Conservation (phyloP, 371 early-diverging fungal species). For the Dinochytrium kinnereticum region DNA sequence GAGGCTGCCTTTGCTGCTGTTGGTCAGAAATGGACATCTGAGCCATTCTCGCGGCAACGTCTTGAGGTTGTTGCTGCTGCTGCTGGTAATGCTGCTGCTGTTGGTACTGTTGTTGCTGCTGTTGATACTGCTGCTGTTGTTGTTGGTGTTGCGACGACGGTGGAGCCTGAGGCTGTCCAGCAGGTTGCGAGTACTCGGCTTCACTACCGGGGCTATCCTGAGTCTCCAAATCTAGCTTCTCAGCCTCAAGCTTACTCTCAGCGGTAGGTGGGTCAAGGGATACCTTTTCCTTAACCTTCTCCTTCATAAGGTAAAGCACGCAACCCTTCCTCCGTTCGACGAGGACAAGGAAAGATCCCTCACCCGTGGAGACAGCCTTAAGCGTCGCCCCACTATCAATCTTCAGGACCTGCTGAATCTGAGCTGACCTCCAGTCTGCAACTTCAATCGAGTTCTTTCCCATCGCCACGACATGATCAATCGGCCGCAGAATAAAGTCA, state of each 20-base stretch:
- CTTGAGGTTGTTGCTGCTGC: neutral
- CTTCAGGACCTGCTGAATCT: conserved; percentile 47
- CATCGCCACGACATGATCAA: conserved; percentile 52
- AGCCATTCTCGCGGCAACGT: neutral
- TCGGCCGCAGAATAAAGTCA: conserved; percentile 52
- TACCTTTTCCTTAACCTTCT: conserved; percentile 33
- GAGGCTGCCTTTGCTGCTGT: conserved; percentile 15
- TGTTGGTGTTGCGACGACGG: conserved; percentile 2
- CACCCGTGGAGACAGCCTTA: conserved; percentile 32
- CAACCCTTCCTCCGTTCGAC: conserved; percentile 46
- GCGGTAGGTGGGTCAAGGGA: conserved; percentile 13
- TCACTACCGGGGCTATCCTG: neutral
- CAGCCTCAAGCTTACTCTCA: neutral
- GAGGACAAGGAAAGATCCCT: conserved; percentile 36
- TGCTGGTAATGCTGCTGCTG: conserved; percentile 23
- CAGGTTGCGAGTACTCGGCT: conserved; percentile 1
- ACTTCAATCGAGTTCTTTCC: conserved; percentile 53
- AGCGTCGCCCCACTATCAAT: conserved; percentile 37
- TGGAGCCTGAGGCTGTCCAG: conserved; percentile 1
- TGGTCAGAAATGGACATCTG: neutral
- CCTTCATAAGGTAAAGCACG: conserved; percentile 46
- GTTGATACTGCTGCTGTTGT: conserved; percentile 30
- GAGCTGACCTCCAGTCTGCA: conserved; percentile 57
- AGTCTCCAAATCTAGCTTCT: neutral
- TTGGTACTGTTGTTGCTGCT: conserved; percentile 22